phyloP scores from a whole-genome alignment of 2,329 filamentous ascomycete species.

The Colletotrichum euphorbiae region DNA sequence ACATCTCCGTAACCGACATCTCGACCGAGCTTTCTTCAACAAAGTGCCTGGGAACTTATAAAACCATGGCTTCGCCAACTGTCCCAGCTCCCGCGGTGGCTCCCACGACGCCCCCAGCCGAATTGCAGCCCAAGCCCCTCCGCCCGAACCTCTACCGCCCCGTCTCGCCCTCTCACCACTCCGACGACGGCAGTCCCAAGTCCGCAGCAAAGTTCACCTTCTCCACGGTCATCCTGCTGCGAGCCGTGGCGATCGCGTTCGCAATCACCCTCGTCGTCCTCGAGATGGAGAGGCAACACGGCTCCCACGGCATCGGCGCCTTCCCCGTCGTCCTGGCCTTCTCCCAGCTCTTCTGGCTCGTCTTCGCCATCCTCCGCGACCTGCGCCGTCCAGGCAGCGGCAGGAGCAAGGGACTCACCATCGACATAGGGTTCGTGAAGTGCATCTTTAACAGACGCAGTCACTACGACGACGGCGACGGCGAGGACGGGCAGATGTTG shows the following conservation, averaged over 20 bases:
- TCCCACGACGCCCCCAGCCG: background rate
- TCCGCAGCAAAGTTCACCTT: slow-evolving; percentile 7
- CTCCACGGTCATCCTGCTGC: slow-evolving; percentile 15
- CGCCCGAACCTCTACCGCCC: slow-evolving; percentile 20
- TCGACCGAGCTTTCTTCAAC: slow-evolving; percentile 26
- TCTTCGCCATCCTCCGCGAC: slow-evolving; percentile 1
- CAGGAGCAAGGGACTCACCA: background rate
- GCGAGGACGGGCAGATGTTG: background rate
- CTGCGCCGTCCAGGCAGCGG: background rate
- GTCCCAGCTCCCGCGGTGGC: background rate
- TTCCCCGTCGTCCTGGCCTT: slow-evolving; percentile 23
- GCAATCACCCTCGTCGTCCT: slow-evolving; percentile 14
- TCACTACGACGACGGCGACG: background rate
- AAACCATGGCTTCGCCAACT: slow-evolving; percentile 21
- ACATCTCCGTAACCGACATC: background rate
- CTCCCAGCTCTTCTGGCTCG: slow-evolving; percentile 29
- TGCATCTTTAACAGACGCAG: slow-evolving; percentile 25
- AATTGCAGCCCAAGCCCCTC: background rate
- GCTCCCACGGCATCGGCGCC: background rate
- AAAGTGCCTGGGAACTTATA: slow-evolving; percentile 31
- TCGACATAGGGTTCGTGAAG: slow-evolving; percentile 27
- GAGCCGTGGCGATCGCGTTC: slow-evolving; percentile 9
- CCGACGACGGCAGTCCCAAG: background rate
- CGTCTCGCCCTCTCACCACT: background rate
- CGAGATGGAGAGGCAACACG: background rate